These are phyloP conservation scores for Hydrangea macrophylla DNA, from an alignment of 148 eudicot genomes.

Conservation along the genomic window DNA sequence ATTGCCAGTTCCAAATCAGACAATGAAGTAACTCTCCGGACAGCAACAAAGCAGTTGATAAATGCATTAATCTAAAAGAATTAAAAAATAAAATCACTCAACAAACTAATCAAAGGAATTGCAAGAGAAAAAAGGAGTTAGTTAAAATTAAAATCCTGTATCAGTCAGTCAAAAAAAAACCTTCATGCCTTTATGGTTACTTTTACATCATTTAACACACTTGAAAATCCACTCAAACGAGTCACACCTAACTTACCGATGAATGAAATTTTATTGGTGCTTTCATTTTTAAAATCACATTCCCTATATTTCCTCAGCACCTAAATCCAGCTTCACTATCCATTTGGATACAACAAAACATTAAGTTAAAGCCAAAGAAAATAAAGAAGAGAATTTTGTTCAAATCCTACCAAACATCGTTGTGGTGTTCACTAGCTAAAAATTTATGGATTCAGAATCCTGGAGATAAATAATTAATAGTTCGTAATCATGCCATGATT, in stretches of 20 bases:
- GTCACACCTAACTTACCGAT: not conserved
- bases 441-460: too few relatives aligned
- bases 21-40: slow-evolving; percentile 59
- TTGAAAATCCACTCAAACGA: not conserved
- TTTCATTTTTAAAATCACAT: not conserved
- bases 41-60: slow-evolving; percentile 85
- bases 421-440: too few relatives aligned
- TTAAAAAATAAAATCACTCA: slow-evolving; percentile 4
- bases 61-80: slow-evolving; percentile 65
- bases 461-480: too few relatives aligned
- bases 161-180: not conserved
- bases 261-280: not conserved
- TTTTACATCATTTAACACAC: not conserved
- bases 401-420: too few relatives aligned
- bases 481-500: too few relatives aligned
- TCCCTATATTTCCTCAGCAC: not conserved
- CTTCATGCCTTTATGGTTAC: too few relatives aligned
- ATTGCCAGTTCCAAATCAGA: slow-evolving; percentile 71
- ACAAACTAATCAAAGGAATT: not conserved
- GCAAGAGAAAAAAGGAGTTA: not conserved
- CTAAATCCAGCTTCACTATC: not conserved
- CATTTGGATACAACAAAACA: too few relatives aligned
- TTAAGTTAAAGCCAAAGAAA: too few relatives aligned
- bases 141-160: too few relatives aligned
- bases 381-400: too few relatives aligned